Percentiles rank a stretch among this genome's conserved stretches.
Evolutionary conservation across 352 stramenopile genomes (phyloP).

Genomic region (Phytophthora citricola): DNA sequence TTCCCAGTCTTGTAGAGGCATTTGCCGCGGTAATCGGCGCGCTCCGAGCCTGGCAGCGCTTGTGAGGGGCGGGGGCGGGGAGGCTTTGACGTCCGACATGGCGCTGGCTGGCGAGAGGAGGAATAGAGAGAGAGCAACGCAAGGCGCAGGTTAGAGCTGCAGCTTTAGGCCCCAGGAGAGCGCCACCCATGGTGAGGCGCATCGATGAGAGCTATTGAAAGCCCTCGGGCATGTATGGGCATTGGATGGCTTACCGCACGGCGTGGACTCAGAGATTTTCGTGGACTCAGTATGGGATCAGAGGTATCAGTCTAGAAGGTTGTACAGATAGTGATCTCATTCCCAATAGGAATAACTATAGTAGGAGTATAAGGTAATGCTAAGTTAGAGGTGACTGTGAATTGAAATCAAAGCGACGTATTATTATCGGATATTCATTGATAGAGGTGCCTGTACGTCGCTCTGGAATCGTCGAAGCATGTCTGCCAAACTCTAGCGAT

Average conservation of each 20-base stretch:
- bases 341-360: too few relatives aligned
- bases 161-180: conserved; percentile 12
- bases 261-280: conserved; percentile 14
- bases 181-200: conserved; percentile 14
- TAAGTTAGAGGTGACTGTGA: too few relatives aligned
- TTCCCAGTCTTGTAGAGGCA: conserved; percentile 91
- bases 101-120: conserved; percentile 9
- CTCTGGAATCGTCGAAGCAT: too few relatives aligned
- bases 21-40: conserved; percentile 67
- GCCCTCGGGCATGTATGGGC: not conserved
- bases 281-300: too few relatives aligned
- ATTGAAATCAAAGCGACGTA: too few relatives aligned
- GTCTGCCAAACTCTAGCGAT: conserved; percentile 47
- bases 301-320: too few relatives aligned
- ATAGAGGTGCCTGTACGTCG: not conserved
- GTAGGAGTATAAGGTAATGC: too few relatives aligned
- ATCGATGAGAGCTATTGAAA: conserved; percentile 2
- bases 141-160: conserved; percentile 17
- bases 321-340: too few relatives aligned
- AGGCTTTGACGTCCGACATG: conserved; percentile 30
- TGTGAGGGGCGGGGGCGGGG: conserved; percentile 3
- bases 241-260: conserved; percentile 6
- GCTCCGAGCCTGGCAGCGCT: conserved; percentile 33
- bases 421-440: too few relatives aligned
- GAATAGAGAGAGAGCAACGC: not conserved